A percentile compares a stretch with the other conserved stretches of the same genome.
phyloP scores from a whole-genome alignment of 257 asterid genomes.

The Plantago elongata region DNA sequence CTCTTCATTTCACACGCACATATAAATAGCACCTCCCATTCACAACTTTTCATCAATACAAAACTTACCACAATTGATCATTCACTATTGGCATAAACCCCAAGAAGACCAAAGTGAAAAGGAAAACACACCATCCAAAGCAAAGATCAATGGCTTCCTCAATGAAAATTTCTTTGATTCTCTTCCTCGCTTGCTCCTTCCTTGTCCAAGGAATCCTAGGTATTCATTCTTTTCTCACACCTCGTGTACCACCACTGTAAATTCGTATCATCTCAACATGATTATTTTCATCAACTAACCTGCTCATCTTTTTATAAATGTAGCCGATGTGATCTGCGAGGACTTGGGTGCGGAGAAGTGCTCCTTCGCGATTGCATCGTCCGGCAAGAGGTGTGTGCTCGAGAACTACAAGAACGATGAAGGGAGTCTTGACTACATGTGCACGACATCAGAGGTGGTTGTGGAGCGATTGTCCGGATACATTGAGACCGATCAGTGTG shows the following conservation, averaged over 20 bases:
- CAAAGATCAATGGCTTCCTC: constrained; percentile 47
- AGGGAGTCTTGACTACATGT: constrained; percentile 34
- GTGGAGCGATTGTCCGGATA: constrained; percentile 44
- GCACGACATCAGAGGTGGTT: constrained; percentile 61
- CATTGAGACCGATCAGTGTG: constrained; percentile 60
- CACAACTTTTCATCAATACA: not conserved
- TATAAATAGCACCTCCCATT: constrained; percentile 21
- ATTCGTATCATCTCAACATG: not conserved
- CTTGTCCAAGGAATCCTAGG: constrained; percentile 42
- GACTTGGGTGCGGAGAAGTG: constrained; percentile 46
- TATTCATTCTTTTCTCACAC: constrained; percentile 2
- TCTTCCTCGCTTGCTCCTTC: constrained; percentile 34
- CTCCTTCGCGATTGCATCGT: constrained; percentile 51
- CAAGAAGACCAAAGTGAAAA: too few species aligned
- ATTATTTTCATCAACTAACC: not conserved
- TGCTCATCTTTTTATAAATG: not conserved
- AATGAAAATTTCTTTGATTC: constrained; percentile 32
- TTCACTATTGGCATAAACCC: not conserved
- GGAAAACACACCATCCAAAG: not conserved
- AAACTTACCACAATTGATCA: not conserved
- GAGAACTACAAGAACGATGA: constrained; percentile 39
- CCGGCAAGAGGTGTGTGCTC: constrained; percentile 67
- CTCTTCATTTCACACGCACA: not conserved
- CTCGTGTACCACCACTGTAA: not conserved
- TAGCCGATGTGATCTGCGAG: constrained; percentile 61